A percentile compares a stretch with the other conserved stretches of the same genome.
Conservation (phyloP, 2,329 filamentous ascomycete species). For the Pseudogymnoascus sp. region DNA sequence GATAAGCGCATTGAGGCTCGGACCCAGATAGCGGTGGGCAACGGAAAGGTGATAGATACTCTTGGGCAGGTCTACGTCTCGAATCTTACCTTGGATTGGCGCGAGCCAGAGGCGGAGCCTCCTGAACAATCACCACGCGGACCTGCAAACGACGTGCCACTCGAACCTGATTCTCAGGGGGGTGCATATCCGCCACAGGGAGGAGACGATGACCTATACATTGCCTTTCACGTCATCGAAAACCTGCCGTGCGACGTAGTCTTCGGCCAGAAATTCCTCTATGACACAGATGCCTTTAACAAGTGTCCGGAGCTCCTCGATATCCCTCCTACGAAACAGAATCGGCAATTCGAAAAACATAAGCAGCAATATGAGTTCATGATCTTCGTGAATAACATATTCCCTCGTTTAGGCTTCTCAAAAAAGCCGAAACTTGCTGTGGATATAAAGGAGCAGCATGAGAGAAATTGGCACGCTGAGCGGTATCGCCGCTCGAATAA, state of each 20-base stretch:
- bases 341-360: neutral
- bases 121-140: neutral
- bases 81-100: neutral
- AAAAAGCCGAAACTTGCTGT: neutral
- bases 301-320: neutral
- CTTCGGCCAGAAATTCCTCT: neutral
- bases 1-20: constrained; percentile 1
- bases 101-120: neutral
- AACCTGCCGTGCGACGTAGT: neutral
- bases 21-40: neutral
- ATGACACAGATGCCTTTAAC: neutral
- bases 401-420: too few relatives aligned
- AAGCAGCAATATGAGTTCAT: neutral
- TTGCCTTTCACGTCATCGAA: neutral
- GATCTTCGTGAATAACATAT: too few relatives aligned
- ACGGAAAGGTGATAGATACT: neutral
- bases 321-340: neutral
- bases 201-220: neutral
- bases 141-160: neutral
- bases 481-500: neutral
- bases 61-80: constrained; percentile 9
- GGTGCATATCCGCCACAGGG: neutral
- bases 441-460: neutral
- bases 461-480: neutral
- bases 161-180: neutral